Evolutionary conservation across 208 protist species (phyloP).

Genomic region (Trypanosoma avium): DNA sequence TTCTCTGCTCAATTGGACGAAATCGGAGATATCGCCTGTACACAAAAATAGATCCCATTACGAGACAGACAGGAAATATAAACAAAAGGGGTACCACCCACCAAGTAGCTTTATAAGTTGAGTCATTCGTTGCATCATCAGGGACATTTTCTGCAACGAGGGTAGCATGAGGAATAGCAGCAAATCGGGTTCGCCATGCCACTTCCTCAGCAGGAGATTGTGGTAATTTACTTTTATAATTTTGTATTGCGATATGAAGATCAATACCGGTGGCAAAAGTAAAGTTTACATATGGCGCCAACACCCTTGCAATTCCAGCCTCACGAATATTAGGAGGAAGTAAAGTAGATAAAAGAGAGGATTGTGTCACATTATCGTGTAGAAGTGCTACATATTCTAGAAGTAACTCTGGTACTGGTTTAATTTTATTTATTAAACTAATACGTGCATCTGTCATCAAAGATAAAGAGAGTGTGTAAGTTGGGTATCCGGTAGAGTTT

Average conservation of each 20-base stretch:
- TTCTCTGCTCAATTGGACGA: neutral
- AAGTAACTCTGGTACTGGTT: conserved; percentile 43
- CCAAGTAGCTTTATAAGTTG: conserved; percentile 39
- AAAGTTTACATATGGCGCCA: conserved; percentile 44
- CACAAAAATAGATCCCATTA: conserved; percentile 38
- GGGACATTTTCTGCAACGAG: conserved; percentile 27
- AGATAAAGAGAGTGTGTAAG: conserved; percentile 49
- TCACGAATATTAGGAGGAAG: neutral
- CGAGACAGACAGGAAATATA: conserved; percentile 34
- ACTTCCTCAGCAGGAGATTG: conserved; percentile 28
- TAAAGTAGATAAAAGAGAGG: conserved; percentile 19
- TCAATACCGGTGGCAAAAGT: conserved; percentile 56
- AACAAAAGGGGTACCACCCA: conserved; percentile 50
- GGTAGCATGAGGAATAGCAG: conserved; percentile 43
- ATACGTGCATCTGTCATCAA: conserved; percentile 23
- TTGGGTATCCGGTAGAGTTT: neutral
- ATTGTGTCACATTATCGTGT: conserved; percentile 28
- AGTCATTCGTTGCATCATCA: conserved; percentile 41
- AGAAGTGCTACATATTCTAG: conserved; percentile 39
- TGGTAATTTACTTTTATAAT: conserved; percentile 18
- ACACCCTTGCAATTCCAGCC: conserved; percentile 6
- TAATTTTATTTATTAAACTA: conserved; percentile 16
- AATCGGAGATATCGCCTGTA: conserved; percentile 46
- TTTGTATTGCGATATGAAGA: conserved; percentile 29
- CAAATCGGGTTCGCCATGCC: conserved; percentile 43